phyloP scores from a whole-genome alignment of 129 eudicot species.

The Logfia minima region DNA sequence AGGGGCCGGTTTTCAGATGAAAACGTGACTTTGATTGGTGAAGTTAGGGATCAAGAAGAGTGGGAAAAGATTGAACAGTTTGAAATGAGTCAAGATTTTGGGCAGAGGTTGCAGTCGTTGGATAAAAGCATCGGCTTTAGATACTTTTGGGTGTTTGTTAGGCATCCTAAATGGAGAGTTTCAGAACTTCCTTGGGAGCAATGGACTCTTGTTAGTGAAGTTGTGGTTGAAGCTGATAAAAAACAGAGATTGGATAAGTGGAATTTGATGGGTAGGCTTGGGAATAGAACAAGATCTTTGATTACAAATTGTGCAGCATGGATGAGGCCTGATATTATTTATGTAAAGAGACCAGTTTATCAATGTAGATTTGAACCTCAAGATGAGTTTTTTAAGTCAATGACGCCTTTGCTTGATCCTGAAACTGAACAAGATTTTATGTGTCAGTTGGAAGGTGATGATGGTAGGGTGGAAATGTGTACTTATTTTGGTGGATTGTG shows the following conservation, averaged over 20 bases:
- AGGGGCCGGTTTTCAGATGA: conserved; percentile 78
- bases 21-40: conserved; percentile 66
- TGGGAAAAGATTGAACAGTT: conserved; percentile 87
- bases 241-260: conserved; percentile 86
- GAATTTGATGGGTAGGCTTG: conserved; percentile 94
- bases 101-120: conserved; percentile 50
- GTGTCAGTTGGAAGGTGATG: conserved; percentile 72
- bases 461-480: conserved; percentile 73
- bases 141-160: conserved; percentile 89
- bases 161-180: conserved; percentile 89
- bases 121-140: conserved; percentile 48
- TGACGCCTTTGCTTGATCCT: conserved; percentile 82
- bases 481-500: conserved; percentile 88
- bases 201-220: conserved; percentile 90
- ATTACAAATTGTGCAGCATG: conserved; percentile 92
- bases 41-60: conserved; percentile 86
- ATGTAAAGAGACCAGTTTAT: conserved; percentile 81
- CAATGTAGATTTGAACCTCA: conserved; percentile 95
- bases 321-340: conserved; percentile 91
- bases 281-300: conserved; percentile 61
- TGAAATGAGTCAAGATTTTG: conserved; percentile 79
- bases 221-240: conserved; percentile 81
- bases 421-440: conserved; percentile 62
- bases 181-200: conserved; percentile 90
- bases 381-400: conserved; percentile 61